phyloP scores from a whole-genome alignment of 768 basidiomycete genomes.

The Naganishia vishniacii region DNA sequence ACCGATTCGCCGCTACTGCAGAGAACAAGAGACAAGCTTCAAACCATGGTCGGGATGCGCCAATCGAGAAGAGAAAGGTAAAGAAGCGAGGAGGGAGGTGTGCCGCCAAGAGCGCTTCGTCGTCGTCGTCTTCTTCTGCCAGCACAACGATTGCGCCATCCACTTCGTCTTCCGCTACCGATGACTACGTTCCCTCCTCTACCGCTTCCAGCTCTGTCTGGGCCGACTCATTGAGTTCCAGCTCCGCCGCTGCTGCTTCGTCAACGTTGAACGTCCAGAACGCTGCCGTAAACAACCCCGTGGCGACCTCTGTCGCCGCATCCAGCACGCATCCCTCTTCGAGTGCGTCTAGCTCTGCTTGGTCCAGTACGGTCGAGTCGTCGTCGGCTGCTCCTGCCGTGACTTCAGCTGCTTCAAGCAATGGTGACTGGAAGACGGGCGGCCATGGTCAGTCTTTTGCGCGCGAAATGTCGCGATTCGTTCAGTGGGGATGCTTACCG shows the following conservation, averaged over 20 bases:
- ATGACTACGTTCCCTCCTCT: conserved; percentile 24
- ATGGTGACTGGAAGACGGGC: conserved; percentile 26
- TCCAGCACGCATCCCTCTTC: conserved; percentile 1
- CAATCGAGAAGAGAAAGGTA: conserved; percentile 2
- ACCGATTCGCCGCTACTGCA: conserved; percentile 54
- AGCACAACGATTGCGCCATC: not conserved
- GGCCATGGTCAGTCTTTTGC: not conserved
- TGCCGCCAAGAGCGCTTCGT: not conserved
- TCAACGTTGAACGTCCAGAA: not conserved
- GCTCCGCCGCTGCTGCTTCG: conserved; percentile 23
- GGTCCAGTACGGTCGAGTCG: conserved; percentile 10
- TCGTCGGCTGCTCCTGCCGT: conserved; percentile 24
- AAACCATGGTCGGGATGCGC: conserved; percentile 2
- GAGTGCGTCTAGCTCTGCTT: not conserved
- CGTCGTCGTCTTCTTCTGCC: not conserved
- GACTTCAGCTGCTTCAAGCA: conserved; percentile 24
- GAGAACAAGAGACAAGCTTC: conserved; percentile 4
- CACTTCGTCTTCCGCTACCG: conserved; percentile 31
- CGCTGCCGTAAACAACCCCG: conserved; percentile 18
- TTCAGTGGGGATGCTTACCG: conserved; percentile 28
- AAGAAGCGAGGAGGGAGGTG: not conserved
- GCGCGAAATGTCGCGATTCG: conserved; percentile 27
- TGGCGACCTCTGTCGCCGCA: conserved; percentile 9
- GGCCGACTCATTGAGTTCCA: conserved; percentile 25
- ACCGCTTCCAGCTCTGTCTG: conserved; percentile 29